Conservation (phyloP, 805 yeast species). For the Metschnikowia borealis region DNA sequence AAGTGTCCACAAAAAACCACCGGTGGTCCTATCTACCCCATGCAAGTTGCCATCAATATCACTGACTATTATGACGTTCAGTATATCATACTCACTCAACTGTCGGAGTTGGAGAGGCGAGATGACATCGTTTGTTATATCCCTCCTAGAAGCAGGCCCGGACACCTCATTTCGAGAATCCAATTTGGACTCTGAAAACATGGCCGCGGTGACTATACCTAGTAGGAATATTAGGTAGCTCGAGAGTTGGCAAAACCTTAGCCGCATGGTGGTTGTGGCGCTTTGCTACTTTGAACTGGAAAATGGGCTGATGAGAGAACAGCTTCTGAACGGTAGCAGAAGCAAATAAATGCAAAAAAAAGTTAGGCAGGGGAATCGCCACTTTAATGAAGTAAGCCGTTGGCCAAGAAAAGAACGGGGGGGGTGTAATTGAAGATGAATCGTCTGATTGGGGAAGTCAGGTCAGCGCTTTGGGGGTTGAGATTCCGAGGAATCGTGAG, state of each 20-base stretch:
- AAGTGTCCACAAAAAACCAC: constrained; percentile 73
- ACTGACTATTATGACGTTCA: constrained; percentile 62
- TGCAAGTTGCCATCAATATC: constrained; percentile 87
- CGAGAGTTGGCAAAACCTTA: not conserved
- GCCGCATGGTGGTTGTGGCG: not conserved
- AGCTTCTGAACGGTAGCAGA: not conserved
- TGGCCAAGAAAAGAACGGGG: too few species aligned
- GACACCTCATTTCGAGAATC: not conserved
- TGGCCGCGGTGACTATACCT: not conserved
- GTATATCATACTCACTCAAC: constrained; percentile 45
- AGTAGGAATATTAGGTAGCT: not conserved
- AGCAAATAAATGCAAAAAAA: not conserved
- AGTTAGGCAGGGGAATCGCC: too few species aligned
- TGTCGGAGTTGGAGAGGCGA: constrained; percentile 37
- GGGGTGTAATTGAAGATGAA: not conserved
- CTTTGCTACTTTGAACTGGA: not conserved
- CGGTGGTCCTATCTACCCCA: constrained; percentile 72
- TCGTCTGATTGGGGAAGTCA: not conserved
- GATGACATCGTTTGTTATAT: constrained; percentile 14
- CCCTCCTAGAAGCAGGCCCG: not conserved
- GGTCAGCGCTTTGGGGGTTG: not conserved
- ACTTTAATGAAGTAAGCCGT: too few species aligned
- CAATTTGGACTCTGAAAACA: not conserved
- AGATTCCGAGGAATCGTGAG: not conserved
- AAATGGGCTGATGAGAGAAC: not conserved